These are phyloP conservation scores for Fusarium fujikuroi DNA, from an alignment of 2,329 filamentous ascomycete species.

Conservation along the genomic window DNA sequence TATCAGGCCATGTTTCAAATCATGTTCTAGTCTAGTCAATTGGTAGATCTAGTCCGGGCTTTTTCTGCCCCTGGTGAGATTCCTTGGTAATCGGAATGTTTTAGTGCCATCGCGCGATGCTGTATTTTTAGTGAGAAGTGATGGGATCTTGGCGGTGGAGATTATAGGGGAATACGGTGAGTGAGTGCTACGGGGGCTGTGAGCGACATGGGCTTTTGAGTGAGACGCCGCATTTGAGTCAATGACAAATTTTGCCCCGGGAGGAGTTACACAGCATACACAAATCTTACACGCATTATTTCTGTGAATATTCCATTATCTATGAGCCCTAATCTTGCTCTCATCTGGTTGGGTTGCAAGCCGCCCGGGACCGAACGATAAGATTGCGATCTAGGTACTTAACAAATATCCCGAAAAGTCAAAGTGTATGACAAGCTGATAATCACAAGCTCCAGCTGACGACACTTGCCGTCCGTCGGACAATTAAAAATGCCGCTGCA, in stretches of 20 bases:
- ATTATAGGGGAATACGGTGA: background rate
- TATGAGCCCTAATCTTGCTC: background rate
- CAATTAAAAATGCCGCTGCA: slow-evolving; percentile 3
- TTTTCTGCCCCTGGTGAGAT: background rate
- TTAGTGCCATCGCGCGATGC: background rate
- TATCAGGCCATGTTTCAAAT: background rate
- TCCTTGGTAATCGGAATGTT: background rate
- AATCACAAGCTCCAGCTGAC: background rate
- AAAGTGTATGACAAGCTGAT: background rate
- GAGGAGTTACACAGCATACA: background rate
- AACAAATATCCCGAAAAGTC: background rate
- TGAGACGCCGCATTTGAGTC: background rate
- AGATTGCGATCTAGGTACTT: background rate
- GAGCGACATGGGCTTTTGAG: too few relatives aligned
- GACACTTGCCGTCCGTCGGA: background rate
- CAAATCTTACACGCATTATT: background rate
- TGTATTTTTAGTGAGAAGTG: background rate
- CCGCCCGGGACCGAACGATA: background rate
- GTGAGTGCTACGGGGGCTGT: background rate
- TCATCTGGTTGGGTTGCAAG: accelerated
- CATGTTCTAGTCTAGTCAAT: background rate
- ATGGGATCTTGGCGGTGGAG: background rate
- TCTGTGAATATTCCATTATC: background rate
- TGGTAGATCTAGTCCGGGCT: too few relatives aligned
- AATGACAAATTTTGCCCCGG: background rate